These are phyloP conservation scores for Lactifluus rugatus DNA, from an alignment of 768 basidiomycete species.

Conservation along the genomic window DNA sequence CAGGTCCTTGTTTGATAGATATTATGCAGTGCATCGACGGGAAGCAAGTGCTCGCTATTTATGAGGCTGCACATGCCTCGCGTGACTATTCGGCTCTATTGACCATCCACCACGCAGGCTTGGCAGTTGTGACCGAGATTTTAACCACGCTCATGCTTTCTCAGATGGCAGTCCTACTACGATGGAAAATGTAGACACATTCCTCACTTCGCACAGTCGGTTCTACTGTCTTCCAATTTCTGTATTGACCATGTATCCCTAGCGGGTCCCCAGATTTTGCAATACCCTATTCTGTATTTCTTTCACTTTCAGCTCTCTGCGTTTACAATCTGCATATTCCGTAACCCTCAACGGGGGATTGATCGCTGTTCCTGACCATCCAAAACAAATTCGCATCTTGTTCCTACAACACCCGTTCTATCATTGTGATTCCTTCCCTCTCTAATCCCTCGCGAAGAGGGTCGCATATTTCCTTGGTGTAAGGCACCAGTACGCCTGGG, in stretches of 20 bases:
- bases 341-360: background rate
- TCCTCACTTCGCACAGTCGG: background rate
- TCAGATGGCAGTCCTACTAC: slow-evolving; percentile 53
- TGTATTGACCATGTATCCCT: background rate
- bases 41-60: slow-evolving; percentile 47
- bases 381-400: background rate
- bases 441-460: slow-evolving; percentile 59
- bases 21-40: slow-evolving; percentile 46
- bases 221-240: background rate
- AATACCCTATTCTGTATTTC: slow-evolving; percentile 3
- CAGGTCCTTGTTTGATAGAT: background rate
- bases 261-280: background rate
- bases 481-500: slow-evolving; percentile 80
- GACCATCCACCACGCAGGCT: slow-evolving; percentile 46
- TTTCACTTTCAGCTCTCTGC: background rate
- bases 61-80: slow-evolving; percentile 52
- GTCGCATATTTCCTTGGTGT: slow-evolving; percentile 76
- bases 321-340: background rate
- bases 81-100: slow-evolving; percentile 52
- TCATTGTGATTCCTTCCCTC: slow-evolving; percentile 62
- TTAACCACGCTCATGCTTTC: slow-evolving; percentile 66
- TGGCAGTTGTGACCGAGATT: slow-evolving; percentile 64
- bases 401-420: slow-evolving; percentile 55
- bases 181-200: slow-evolving; percentile 33
- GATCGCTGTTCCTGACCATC: background rate